Conservation (phyloP, 306 rosid species). For the Prunus kanzakura region DNA sequence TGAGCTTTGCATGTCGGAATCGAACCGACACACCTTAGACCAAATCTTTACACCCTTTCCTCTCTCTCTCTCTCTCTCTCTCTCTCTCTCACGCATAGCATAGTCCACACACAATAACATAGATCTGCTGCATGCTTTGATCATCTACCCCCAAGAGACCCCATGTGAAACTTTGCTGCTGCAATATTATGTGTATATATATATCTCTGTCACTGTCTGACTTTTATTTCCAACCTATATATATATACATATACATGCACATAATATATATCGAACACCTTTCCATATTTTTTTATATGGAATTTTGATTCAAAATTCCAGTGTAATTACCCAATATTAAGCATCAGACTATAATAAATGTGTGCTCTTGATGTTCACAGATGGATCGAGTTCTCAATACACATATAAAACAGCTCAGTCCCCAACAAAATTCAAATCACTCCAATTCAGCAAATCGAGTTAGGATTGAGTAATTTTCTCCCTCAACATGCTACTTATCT, state of each 20-base stretch:
- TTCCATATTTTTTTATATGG: not conserved
- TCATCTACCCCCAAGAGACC: not conserved
- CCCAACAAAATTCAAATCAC: not conserved
- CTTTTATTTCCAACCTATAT: not conserved
- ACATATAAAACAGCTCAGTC: not conserved
- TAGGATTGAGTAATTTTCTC: not conserved
- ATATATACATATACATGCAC: not conserved
- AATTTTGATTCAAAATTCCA: not conserved
- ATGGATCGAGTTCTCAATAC: not conserved
- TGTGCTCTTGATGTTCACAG: not conserved
- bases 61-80: slow-evolving; percentile 15
- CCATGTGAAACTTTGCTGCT: slow-evolving; percentile 13
- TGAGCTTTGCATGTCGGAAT: slow-evolving; percentile 39
- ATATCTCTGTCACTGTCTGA: not conserved
- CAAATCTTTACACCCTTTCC: slow-evolving; percentile 1
- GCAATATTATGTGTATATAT: not conserved
- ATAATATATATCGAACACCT: not conserved
- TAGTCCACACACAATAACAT: slow-evolving; percentile 6
- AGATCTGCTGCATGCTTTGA: slow-evolving; percentile 12
- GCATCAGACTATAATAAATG: not conserved
- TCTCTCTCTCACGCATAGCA: not conserved
- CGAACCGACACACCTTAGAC: slow-evolving; percentile 29
- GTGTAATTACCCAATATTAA: no score
- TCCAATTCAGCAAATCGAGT: not conserved
- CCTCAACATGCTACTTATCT: not conserved